A percentile compares a stretch with the other conserved stretches of the same genome.
These are phyloP conservation scores for Alternaria infectoria DNA, from an alignment of 2,329 filamentous ascomycete species.

Conservation along the genomic window DNA sequence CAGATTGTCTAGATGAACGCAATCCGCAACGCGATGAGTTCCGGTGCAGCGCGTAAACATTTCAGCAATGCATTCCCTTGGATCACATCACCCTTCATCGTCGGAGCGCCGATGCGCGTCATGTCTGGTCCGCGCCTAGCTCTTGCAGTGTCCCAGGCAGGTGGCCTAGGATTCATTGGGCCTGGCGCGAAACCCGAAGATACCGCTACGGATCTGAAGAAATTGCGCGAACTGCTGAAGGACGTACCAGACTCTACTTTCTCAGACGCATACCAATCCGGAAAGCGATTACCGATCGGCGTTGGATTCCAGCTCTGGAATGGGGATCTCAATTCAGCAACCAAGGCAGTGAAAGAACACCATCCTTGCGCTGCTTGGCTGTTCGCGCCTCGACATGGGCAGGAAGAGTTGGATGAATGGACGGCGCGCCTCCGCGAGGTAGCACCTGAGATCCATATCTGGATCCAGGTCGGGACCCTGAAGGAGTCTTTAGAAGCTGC, in stretches of 20 bases:
- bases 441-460: constrained; percentile 54
- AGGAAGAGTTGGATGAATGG: constrained; percentile 43
- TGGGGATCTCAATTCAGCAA: constrained; percentile 51
- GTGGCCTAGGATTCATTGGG: constrained; percentile 51
- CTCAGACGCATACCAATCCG: constrained; percentile 5
- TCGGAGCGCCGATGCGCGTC: constrained; percentile 70
- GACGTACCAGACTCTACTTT: background rate
- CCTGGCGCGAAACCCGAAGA: constrained; percentile 46
- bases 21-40: background rate
- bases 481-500: constrained; percentile 59
- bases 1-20: background rate
- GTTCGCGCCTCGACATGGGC: constrained; percentile 60
- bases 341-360: constrained; percentile 60
- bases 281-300: constrained; percentile 55
- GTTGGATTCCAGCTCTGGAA: constrained; percentile 66
- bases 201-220: constrained; percentile 24
- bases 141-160: constrained; percentile 62
- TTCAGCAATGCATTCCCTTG: constrained; percentile 53
- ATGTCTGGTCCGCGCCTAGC: constrained; percentile 63
- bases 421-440: constrained; percentile 35
- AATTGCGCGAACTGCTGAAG: constrained; percentile 1
- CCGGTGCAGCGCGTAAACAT: background rate
- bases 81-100: constrained; percentile 61
- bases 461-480: constrained; percentile 67
- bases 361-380: constrained; percentile 68